These are phyloP conservation scores for Sugiyamaella qingdaonensis DNA, from an alignment of 805 yeast genomes.

Conservation along the genomic window DNA sequence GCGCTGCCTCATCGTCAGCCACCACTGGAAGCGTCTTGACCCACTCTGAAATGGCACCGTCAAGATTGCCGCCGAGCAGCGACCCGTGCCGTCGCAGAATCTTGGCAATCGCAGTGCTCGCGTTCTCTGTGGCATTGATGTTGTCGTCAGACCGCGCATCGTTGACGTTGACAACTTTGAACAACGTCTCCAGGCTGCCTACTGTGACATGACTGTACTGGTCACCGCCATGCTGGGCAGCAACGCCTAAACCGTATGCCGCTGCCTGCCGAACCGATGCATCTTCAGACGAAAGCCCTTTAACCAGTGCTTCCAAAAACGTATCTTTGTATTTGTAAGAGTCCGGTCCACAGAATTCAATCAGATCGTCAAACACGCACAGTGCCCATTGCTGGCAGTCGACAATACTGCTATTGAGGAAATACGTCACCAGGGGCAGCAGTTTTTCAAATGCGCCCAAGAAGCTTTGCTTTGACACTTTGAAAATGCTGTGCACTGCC, in stretches of 20 bases:
- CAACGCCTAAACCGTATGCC: conserved; percentile 75
- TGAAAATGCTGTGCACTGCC: conserved; percentile 66
- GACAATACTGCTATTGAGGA: conserved; percentile 62
- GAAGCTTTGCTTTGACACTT: conserved; percentile 53
- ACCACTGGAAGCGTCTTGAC: conserved; percentile 73
- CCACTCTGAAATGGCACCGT: conserved; percentile 70
- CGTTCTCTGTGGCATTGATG: conserved; percentile 80
- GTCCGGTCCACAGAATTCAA: conserved; percentile 72
- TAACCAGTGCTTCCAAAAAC: conserved; percentile 61
- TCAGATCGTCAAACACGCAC: conserved; percentile 71
- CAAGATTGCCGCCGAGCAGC: conserved; percentile 51
- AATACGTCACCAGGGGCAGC: conserved; percentile 58
- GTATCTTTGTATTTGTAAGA: conserved; percentile 61
- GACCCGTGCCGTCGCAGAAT: conserved; percentile 62
- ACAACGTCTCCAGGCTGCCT: conserved; percentile 68
- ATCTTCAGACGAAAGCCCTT: conserved; percentile 44
- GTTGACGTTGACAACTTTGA: conserved; percentile 67
- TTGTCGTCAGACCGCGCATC: conserved; percentile 86
- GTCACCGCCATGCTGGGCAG: conserved; percentile 76
- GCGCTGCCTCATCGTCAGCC: conserved; percentile 85
- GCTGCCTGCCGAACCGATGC: conserved; percentile 82
- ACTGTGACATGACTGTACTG: conserved; percentile 59
- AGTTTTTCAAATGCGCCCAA: conserved; percentile 56
- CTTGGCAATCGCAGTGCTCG: conserved; percentile 78
- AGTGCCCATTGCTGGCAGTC: conserved; percentile 72